Conservation (phyloP, 768 basidiomycete species). For the Tremella mesenterica region DNA sequence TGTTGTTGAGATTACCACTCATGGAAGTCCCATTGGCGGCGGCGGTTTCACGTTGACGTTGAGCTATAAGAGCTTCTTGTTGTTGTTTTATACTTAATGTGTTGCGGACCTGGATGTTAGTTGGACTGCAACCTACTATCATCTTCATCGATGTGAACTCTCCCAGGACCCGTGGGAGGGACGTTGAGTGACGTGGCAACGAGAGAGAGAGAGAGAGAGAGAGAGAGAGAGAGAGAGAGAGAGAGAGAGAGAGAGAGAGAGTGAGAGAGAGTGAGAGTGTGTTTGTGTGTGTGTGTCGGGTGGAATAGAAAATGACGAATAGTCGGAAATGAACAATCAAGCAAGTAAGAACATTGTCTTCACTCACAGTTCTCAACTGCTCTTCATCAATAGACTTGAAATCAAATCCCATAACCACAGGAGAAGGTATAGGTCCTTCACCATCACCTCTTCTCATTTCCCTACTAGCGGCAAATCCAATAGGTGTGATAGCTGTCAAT, state of each 20-base stretch:
- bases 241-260: neutral
- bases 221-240: neutral
- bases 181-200: neutral
- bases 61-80: constrained; percentile 39
- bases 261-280: neutral
- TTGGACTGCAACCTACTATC: neutral
- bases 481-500: constrained; percentile 30
- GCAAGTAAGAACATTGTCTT: neutral
- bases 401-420: constrained; percentile 42
- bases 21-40: too few relatives aligned
- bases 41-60: constrained; percentile 25
- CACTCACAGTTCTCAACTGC: constrained; percentile 38
- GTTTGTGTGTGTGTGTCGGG: neutral
- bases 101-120: constrained; percentile 31
- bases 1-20: too few relatives aligned
- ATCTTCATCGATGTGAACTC: neutral
- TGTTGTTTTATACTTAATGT: constrained; percentile 39
- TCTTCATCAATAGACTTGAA: constrained; percentile 32
- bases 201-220: neutral
- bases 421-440: constrained; percentile 22
- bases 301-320: neutral
- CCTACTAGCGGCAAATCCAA: constrained; percentile 34
- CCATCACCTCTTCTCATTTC: constrained; percentile 22
- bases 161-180: too few relatives aligned
- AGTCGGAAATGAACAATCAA: neutral